phyloP scores from a whole-genome alignment of 2,329 filamentous ascomycete species.

The Epichloe glyceriae region DNA sequence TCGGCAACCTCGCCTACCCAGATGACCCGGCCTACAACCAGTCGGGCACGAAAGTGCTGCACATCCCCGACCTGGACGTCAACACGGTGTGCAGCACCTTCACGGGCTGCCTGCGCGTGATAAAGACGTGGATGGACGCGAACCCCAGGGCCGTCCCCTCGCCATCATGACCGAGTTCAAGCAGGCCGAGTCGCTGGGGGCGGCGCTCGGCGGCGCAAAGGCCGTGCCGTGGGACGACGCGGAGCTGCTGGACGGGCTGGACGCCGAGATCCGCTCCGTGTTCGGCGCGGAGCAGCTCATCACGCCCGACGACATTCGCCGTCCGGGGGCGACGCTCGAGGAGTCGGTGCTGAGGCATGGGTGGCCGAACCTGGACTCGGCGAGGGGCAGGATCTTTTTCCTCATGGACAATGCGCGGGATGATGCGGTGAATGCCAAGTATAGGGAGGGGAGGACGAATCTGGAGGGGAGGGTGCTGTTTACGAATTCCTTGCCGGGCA shows the following conservation, averaged over 20 bases:
- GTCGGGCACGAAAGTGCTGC: constrained; percentile 35
- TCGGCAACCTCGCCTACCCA: constrained; percentile 24
- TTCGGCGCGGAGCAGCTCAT: constrained; percentile 28
- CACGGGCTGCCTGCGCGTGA: constrained; percentile 26
- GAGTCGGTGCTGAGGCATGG: constrained; percentile 30
- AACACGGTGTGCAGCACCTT: constrained; percentile 33
- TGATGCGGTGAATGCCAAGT: constrained; percentile 24
- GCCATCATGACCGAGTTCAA: constrained; percentile 38
- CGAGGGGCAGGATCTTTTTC: constrained; percentile 34
- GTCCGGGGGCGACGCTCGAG: constrained; percentile 28
- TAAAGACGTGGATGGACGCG: constrained; percentile 30
- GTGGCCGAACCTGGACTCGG: constrained; percentile 33
- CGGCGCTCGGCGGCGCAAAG: constrained; percentile 19
- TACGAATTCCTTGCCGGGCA: constrained; percentile 32
- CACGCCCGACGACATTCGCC: constrained; percentile 32
- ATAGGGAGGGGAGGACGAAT: constrained; percentile 19
- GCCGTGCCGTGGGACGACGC: constrained; percentile 30
- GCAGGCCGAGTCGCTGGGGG: constrained; percentile 15
- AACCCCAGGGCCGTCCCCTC: constrained; percentile 30
- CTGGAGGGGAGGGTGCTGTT: constrained; percentile 33
- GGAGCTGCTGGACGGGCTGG: constrained; percentile 27
- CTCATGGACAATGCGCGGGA: constrained; percentile 36
- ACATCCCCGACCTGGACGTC: constrained; percentile 36
- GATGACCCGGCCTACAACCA: constrained; percentile 25
- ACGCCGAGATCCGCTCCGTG: constrained; percentile 32